Base-by-base conservation (phyloP, 495 filamentous ascomycete genomes). In the Cairneyella variabilis region DNA sequence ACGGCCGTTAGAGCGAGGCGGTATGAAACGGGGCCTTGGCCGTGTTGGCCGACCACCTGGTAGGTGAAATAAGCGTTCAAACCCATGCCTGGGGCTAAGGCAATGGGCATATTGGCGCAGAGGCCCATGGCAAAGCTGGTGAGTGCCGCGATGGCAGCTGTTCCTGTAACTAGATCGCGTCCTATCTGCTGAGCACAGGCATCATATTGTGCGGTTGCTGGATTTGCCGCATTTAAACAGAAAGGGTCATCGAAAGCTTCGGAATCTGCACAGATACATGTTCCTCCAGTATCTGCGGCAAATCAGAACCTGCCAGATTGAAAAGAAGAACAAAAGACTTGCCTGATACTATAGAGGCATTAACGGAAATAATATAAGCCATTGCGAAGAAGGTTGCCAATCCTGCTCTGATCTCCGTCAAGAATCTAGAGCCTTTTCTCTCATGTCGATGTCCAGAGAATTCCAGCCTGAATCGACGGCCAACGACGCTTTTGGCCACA, bases 311-410 rank as follows among this genome's bases (percentile, higher is more conserved):
- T 57, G 37, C 57, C 41, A 50, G 46, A 14, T 51, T 40, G 30
- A 28, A 14, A 11, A 27, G 16, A 9, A 25, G 12, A 18, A n/a
- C 39, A 2, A 36, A 47, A 12, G 51, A 58, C 68, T 44, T 59
- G 66, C 70, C 73, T 46, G 84, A 74, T 48, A 83, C 78, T 64
- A 90, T 87, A 59, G 74, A 85, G 45, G 78, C 80, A 69, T 88
- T 90, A 59, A 87, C 83, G 26, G 77, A 75, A 48, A 84, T 79
- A 63, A 88, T 88, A 64, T 82, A 89, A 62, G 88, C 87, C 88
- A 91, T 91, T 58, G 88, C 87, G 69, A 91, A 90, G 74, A 91
- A 90, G 42, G 88, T 88, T 26, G 87, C 87, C 2, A 91, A 66
- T 48, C 87, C 88, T 53, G 86, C 88, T 45, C 88, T 83, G 39